Evolutionary conservation across 768 basidiomycete species (phyloP).

Genomic region (Exidia glandulosa): DNA sequence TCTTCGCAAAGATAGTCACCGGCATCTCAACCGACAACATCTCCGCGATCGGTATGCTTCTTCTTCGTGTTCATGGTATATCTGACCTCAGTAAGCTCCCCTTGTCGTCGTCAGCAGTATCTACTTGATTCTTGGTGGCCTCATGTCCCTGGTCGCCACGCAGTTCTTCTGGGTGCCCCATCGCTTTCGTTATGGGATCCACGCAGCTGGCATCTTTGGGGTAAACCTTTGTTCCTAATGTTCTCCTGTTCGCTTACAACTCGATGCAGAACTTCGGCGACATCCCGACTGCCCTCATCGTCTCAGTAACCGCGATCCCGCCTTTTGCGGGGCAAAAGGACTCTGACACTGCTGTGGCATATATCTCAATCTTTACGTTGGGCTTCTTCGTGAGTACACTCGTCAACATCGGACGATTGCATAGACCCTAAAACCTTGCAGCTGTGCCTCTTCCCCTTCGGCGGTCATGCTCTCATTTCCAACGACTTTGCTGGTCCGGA

Average conservation of each 20-base stretch:
- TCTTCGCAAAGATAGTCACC: background rate
- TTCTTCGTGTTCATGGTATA: slow-evolving; percentile 26
- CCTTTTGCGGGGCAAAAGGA: slow-evolving; percentile 40
- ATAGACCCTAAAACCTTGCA: too few species aligned
- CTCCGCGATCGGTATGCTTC: slow-evolving; percentile 21
- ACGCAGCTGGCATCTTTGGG: slow-evolving; percentile 58
- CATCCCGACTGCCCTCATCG: slow-evolving; percentile 35
- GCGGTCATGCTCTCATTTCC: slow-evolving; percentile 41
- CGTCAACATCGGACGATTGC: background rate
- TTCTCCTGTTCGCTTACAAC: slow-evolving; percentile 56
- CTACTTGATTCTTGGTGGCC: slow-evolving; percentile 46
- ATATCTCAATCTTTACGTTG: slow-evolving; percentile 50
- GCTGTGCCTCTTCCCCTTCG: slow-evolving; percentile 57
- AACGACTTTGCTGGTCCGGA: slow-evolving; percentile 61
- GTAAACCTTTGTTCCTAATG: too few species aligned
- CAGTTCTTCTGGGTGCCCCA: slow-evolving; percentile 70
- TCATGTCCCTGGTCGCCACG: slow-evolving; percentile 43
- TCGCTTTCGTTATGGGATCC: slow-evolving; percentile 58
- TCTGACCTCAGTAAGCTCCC: slow-evolving; percentile 33
- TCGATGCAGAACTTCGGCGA: background rate
- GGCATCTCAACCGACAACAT: background rate
- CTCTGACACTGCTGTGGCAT: slow-evolving; percentile 37
- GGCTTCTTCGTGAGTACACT: slow-evolving; percentile 39
- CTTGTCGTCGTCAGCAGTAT: slow-evolving; percentile 48
- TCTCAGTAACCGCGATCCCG: slow-evolving; percentile 47